phyloP scores from a whole-genome alignment of 768 basidiomycete species.

The Asterophora parasitica region DNA sequence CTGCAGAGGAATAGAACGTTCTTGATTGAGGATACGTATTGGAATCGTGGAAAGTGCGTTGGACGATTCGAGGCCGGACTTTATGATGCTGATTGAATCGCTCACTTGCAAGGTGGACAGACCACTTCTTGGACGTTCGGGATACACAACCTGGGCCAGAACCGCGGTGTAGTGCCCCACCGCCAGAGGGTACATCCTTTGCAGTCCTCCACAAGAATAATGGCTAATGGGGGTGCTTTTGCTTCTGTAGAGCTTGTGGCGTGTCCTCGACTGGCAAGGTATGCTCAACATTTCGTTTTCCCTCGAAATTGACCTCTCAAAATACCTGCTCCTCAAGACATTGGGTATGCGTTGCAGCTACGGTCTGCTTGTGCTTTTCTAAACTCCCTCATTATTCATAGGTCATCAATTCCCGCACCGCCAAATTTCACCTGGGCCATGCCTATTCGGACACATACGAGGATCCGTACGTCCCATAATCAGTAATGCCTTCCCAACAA shows the following conservation, averaged over 20 bases:
- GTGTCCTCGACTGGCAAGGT: slow-evolving; percentile 69
- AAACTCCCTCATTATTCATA: slow-evolving; percentile 23
- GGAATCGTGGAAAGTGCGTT: slow-evolving; percentile 68
- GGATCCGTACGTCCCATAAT: slow-evolving; percentile 48
- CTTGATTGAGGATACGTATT: slow-evolving; percentile 64
- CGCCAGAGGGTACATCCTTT: slow-evolving; percentile 47
- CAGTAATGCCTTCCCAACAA: not conserved
- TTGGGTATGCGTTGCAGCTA: slow-evolving; percentile 42
- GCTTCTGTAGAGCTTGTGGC: slow-evolving; percentile 55
- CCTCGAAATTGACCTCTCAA: not conserved
- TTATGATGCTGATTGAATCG: not conserved
- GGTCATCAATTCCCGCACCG: slow-evolving; percentile 62
- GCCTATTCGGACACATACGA: slow-evolving; percentile 54
- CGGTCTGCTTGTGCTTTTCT: not conserved
- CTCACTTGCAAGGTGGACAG: slow-evolving; percentile 50
- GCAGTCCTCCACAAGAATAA: not conserved
- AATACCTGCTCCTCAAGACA: slow-evolving; percentile 37
- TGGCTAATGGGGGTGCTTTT: not conserved
- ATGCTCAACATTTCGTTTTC: not conserved
- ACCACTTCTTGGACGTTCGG: slow-evolving; percentile 57
- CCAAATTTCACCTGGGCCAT: slow-evolving; percentile 60
- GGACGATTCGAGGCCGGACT: not conserved
- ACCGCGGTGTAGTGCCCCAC: slow-evolving; percentile 57
- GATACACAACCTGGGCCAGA: slow-evolving; percentile 56
- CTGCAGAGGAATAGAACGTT: slow-evolving; percentile 58